These are phyloP conservation scores for Paecilomyces sp. DNA, from an alignment of 2,329 filamentous ascomycete genomes.

Conservation along the genomic window DNA sequence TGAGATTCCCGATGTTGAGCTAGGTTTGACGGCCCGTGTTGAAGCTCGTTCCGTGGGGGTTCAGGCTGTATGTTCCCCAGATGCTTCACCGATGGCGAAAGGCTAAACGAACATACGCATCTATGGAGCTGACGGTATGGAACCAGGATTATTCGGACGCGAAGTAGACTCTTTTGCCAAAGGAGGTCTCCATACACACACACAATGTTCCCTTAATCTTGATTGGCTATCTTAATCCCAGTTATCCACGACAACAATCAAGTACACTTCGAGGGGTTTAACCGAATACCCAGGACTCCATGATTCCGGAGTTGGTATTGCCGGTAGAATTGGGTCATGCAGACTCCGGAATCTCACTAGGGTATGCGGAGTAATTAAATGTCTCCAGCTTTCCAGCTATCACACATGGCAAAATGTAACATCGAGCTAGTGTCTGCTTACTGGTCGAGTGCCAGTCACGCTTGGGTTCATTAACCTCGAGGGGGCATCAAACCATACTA, in stretches of 20 bases:
- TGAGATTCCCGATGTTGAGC: not conserved
- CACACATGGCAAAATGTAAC: not conserved
- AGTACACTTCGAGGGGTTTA: not conserved
- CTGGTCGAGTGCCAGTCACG: not conserved
- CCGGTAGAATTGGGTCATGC: not conserved
- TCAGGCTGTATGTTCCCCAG: not conserved
- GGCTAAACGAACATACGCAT: not conserved
- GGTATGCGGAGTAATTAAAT: not conserved
- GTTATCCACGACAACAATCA: not conserved
- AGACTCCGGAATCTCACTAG: not conserved
- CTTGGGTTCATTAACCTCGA: not conserved
- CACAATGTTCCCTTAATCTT: not conserved
- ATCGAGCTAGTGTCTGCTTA: not conserved
- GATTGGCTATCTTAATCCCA: not conserved
- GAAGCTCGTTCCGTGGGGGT: not conserved
- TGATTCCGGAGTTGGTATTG: not conserved
- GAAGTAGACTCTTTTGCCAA: not conserved
- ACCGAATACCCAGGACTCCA: not conserved
- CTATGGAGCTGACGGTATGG: not conserved
- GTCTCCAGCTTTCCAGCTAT: not conserved
- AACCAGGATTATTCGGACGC: not conserved
- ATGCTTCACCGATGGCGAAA: not conserved
- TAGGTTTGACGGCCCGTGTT: not conserved
- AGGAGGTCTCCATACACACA: not conserved
- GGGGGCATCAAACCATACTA: not conserved